Evolutionary conservation across 495 filamentous ascomycete genomes (phyloP), one percentile per base, ranked within the genome.

Genomic region (Penicillium odoratum): DNA sequence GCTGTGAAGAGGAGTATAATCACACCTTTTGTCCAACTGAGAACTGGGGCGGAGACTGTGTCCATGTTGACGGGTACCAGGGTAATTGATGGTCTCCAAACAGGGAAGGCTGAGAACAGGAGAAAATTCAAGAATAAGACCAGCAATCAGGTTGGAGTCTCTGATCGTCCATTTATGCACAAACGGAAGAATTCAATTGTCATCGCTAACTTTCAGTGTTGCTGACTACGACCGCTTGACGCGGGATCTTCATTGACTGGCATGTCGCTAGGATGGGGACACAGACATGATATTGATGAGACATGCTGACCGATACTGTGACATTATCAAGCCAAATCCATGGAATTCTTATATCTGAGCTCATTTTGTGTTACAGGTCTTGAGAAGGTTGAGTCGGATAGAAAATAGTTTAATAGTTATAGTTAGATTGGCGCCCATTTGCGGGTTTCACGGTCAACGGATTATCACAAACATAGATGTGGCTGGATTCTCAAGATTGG

Each of bases 1-100:
- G 45, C 30, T 18, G 56, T 45, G 53, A 58, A 5, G 25, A 64
- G 50, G 36, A 69, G 7, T 28, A 34, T 7, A 2, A 58, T 25
- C 13, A 28, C 31, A 7, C 52, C n/a, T 8, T 48, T 51, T 18
- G 46, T 29, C 47, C 55, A 53, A 28, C 6, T 57, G 29, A 60
- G 38, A 25, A 29, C 31, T 30, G 34, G 29, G 10, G 43, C 10
- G 34, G 38, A 55, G n/a, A 60, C 54, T 16, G 54, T 40, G 5
- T 40, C 33, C 59, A 58, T 62, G 6, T 21, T 53, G 50, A 45
- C 7, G 15, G 6, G 42, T 44, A 10, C 7, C 5, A 44, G 18
- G 42, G 42, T 16, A 21, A 21, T 21, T 21, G 21, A 21, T 21
- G 21, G 21, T 2, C 21, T 21, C 2, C 21, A 21, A 21, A 11